Conservation (phyloP, 139 green algal genomes). For the Chlorella sp. region DNA sequence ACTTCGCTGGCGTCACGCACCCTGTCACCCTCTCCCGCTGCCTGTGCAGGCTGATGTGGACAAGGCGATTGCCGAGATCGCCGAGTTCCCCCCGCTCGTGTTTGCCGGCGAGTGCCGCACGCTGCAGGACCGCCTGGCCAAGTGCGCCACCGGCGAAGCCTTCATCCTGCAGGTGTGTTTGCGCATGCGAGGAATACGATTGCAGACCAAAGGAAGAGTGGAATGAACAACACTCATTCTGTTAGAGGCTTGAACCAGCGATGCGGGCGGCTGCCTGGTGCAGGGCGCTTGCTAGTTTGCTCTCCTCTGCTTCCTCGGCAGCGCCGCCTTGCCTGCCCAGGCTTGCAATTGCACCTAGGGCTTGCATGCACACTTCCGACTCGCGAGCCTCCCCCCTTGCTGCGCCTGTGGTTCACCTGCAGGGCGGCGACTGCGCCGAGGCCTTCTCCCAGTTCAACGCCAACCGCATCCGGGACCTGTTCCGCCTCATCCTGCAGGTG, state of each 20-base stretch:
- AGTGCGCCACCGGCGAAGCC: constrained; percentile 83
- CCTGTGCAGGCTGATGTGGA: constrained; percentile 56
- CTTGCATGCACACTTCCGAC: background rate
- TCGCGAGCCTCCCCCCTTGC: background rate
- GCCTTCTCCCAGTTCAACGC: constrained; percentile 95
- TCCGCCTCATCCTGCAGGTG: constrained; percentile 83
- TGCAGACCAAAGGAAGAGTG: too few species aligned
- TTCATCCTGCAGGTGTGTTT: constrained; percentile 66
- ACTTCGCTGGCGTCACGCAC: constrained; percentile 67
- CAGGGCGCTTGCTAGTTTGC: background rate
- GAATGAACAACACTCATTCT: too few species aligned
- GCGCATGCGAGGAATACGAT: too few species aligned
- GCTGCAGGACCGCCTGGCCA: constrained; percentile 89
- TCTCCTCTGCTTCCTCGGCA: background rate
- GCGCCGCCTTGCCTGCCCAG: background rate
- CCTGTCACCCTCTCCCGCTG: constrained; percentile 61
- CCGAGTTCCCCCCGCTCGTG: constrained; percentile 89
- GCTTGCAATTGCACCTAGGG: background rate
- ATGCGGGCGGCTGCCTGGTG: background rate
- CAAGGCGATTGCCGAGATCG: constrained; percentile 73
- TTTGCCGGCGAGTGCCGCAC: constrained; percentile 97
- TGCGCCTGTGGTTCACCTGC: constrained; percentile 63
- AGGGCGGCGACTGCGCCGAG: constrained; percentile 97
- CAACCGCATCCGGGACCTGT: constrained; percentile 94
- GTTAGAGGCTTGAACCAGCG: too few species aligned